Base-by-base conservation (phyloP, 2,329 filamentous ascomycete genomes). In the Diplocarpon rosae region DNA sequence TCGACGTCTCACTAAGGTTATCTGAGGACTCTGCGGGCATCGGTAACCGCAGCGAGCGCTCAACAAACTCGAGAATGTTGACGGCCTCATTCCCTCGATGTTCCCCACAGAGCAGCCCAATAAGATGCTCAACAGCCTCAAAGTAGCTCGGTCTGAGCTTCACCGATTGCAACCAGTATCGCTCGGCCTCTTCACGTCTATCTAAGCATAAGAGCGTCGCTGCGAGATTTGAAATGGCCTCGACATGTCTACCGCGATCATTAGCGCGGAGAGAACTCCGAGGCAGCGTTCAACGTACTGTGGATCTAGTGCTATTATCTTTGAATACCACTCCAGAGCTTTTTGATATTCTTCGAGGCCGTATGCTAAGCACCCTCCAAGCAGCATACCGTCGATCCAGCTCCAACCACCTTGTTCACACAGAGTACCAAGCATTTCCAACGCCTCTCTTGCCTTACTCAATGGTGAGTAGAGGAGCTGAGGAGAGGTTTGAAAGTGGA, bases 81-180 rank as follows among this genome's bases (percentile, higher is more conserved):
- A 98, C 80, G 7, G 92, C 92, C 60, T 96, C 87, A 56, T 75
- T 79, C 39, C 80, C 84, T 50, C 89, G 76, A 46, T 93, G 83
- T 49, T 80, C 85, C 39, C 75, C 78, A 60, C 90, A 95, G 14
- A 96, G 65, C 37, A 96, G 69, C 1, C 88, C 87, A 27, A 96
- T 85, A 1, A 98, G 73, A 67, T 96, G 89, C 62, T 98, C 92
- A 2, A 92, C 87, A 7, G 92, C 89, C 66, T 98, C 92, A 46
- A 98, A 84, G 64, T 94, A 93, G 59, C 80, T 84, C 0, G 92
- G 92, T 8, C 85, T 80, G 46, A 85, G 69, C 59, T 80, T 84
- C 20, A 96, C 79, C n/a, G 88, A 88, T 49, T 76, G 78, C 52
- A 83, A 70, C 92, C 92, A 98, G 59, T 88, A 76, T 46, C 79